These are phyloP conservation scores for Dictyostelium brefeldianum DNA, from an alignment of 78 protist species.

Conservation along the genomic window DNA sequence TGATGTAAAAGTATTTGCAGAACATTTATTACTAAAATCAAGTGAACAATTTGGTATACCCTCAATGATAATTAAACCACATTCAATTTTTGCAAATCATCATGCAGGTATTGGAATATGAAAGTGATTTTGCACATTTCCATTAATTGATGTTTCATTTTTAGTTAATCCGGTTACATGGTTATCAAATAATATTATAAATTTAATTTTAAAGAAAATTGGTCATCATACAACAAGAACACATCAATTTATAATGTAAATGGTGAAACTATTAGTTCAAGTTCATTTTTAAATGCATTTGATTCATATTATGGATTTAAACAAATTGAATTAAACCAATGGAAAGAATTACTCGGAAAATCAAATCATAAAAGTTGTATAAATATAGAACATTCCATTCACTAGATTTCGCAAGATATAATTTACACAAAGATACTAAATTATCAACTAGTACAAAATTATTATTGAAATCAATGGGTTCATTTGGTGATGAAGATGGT, in stretches of 20 bases:
- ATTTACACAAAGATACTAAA: no score
- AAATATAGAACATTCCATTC: no score
- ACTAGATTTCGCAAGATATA: no score
- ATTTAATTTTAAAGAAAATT: background rate
- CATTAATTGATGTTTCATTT: no score
- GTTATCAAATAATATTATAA: background rate
- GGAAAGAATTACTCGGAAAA: background rate
- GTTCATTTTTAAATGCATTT: background rate
- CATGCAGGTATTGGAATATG: background rate
- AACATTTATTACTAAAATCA: constrained; percentile 16
- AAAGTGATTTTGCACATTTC: background rate
- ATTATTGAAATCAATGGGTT: no score
- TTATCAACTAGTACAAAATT: no score
- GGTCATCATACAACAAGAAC: background rate
- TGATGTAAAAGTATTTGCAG: background rate
- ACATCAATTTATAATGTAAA: background rate
- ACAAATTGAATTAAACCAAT: background rate
- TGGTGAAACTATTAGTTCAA: background rate
- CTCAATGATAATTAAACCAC: background rate
- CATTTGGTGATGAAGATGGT: no score
- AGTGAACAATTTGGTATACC: background rate
- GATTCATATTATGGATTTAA: background rate
- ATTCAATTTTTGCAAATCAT: background rate
- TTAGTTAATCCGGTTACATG: background rate
- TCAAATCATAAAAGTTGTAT: no score